Evolutionary conservation across 1,284 basidiomycete species (phyloP).

Genomic region (Stygiomarasmius scandens): DNA sequence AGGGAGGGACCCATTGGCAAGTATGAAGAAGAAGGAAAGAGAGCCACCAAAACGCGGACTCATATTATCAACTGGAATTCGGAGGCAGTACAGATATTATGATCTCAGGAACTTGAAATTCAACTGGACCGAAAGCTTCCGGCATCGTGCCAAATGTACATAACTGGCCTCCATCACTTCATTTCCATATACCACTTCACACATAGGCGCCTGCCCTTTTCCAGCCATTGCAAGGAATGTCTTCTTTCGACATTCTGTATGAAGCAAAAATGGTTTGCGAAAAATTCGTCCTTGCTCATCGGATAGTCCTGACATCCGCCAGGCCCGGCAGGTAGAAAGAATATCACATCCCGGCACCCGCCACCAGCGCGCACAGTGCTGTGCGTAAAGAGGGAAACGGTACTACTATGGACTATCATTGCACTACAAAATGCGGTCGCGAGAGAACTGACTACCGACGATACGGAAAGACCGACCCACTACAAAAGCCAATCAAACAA

Average conservation of each 20-base stretch:
- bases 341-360: too few species aligned
- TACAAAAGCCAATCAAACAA: too few species aligned
- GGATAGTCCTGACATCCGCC: not conserved
- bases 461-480: too few species aligned
- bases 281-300: not conserved
- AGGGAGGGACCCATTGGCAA: conserved; percentile 16
- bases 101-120: not conserved
- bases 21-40: not conserved
- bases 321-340: too few species aligned
- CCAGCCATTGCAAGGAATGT: not conserved
- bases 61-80: conserved; percentile 1
- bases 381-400: too few species aligned
- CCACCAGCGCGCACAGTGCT: too few species aligned
- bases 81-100: not conserved
- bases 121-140: not conserved
- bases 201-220: not conserved
- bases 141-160: not conserved
- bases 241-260: not conserved
- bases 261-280: not conserved
- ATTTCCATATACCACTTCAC: not conserved
- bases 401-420: too few species aligned
- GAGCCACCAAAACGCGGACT: conserved; percentile 1
- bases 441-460: too few species aligned
- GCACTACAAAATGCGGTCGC: too few species aligned
- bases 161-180: too few species aligned